Percentiles rank a stretch among this genome's conserved stretches.
phyloP scores from a whole-genome alignment of 2,329 filamentous ascomycete species.

The Huntiella abstrusa region DNA sequence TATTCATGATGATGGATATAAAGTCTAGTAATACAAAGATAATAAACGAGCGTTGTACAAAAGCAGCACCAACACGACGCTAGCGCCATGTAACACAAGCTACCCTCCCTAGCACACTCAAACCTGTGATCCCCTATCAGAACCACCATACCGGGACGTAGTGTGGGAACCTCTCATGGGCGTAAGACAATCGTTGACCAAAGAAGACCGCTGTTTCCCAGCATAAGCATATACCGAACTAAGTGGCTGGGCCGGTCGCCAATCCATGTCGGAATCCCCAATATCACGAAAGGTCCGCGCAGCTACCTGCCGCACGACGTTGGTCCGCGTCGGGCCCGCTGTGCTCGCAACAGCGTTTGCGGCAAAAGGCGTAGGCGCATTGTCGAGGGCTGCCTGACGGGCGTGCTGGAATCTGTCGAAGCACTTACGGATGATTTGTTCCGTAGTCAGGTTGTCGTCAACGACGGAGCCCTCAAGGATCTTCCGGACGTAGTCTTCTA shows the following conservation, averaged over 20 bases:
- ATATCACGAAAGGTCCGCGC: not conserved
- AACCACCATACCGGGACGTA: no score
- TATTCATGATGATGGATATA: no score
- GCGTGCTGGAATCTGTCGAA: constrained; percentile 27
- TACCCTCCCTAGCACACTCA: no score
- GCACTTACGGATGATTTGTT: constrained; percentile 29
- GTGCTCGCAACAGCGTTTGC: not conserved
- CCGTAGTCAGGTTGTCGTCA: constrained; percentile 22
- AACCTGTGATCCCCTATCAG: no score
- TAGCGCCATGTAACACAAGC: no score
- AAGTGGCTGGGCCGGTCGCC: not conserved
- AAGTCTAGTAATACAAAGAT: no score
- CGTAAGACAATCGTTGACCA: not conserved
- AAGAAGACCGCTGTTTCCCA: not conserved
- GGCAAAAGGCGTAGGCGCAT: constrained; percentile 20
- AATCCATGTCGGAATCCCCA: not conserved
- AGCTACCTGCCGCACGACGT: not conserved
- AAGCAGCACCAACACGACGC: no score
- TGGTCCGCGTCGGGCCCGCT: not conserved
- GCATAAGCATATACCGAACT: not conserved
- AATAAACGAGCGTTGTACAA: no score
- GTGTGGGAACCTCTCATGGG: no score
- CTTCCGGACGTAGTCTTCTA: constrained; percentile 32
- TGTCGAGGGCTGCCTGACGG: constrained; percentile 27
- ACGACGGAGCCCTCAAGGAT: constrained; percentile 30